Evolutionary conservation across 352 stramenopile genomes (phyloP).

Genomic region (Globisporangium solare): DNA sequence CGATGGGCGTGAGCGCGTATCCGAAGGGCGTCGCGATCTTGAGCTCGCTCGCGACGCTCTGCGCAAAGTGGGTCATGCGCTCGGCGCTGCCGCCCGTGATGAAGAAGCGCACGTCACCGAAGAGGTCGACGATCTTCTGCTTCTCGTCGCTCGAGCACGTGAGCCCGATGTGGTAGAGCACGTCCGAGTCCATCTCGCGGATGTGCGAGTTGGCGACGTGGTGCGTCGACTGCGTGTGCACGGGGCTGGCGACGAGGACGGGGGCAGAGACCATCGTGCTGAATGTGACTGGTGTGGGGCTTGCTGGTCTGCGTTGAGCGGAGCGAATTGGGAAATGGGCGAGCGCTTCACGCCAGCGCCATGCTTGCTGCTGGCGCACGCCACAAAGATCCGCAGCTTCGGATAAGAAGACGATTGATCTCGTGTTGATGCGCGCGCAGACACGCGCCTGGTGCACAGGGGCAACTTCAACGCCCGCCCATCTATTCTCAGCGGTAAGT

Average conservation of each 20-base stretch:
- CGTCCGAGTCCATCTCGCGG: constrained; percentile 49
- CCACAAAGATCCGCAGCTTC: too few species aligned
- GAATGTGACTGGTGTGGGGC: too few species aligned
- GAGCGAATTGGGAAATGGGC: background rate
- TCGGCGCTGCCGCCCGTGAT: constrained; percentile 59
- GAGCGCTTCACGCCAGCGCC: background rate
- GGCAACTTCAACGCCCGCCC: too few species aligned
- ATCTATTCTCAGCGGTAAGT: too few species aligned
- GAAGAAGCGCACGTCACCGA: constrained; percentile 77
- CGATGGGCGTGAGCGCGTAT: constrained; percentile 51
- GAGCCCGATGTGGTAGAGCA: constrained; percentile 74
- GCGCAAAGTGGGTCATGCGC: constrained; percentile 67
- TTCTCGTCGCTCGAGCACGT: constrained; percentile 43
- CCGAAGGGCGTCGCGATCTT: constrained; percentile 56
- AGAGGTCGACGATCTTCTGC: constrained; percentile 38
- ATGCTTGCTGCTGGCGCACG: background rate
- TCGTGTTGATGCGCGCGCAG: background rate
- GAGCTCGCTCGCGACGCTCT: constrained; percentile 42
- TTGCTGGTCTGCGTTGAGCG: background rate
- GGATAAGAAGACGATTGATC: too few species aligned
- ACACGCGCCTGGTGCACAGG: background rate
- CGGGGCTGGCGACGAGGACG: constrained; percentile 10
- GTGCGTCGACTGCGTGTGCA: constrained; percentile 6
- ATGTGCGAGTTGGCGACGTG: constrained; percentile 65
- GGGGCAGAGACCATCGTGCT: background rate